Evolutionary conservation across 1,139 yeast genomes (phyloP).

Genomic region (Pichia kudriavzevii): DNA sequence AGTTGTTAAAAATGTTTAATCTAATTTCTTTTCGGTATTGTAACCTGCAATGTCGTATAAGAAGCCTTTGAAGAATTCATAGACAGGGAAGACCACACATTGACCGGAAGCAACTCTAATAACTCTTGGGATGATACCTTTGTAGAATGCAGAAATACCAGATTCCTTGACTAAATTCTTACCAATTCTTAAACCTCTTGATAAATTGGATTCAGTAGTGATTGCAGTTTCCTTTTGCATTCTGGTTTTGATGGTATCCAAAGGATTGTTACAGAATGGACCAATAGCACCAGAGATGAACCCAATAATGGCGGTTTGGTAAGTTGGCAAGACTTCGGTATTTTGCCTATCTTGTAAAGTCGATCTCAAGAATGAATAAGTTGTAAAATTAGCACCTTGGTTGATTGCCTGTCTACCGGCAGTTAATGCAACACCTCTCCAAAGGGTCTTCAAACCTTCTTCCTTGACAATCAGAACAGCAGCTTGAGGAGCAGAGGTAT

Average conservation of each 20-base stretch:
- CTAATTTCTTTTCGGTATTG: slow-evolving; percentile 18
- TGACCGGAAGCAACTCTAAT: slow-evolving; percentile 99
- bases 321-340: slow-evolving; percentile 66
- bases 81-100: slow-evolving; percentile 95
- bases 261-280: slow-evolving; percentile 94
- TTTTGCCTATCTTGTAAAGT: slow-evolving; percentile 60
- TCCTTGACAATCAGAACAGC: slow-evolving; percentile 76
- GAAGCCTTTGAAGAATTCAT: slow-evolving; percentile 74
- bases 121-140: slow-evolving; percentile 97
- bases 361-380: slow-evolving; percentile 78
- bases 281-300: slow-evolving; percentile 94
- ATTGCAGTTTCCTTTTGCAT: slow-evolving; percentile 81
- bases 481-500: slow-evolving; percentile 90
- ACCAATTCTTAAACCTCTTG: slow-evolving; percentile 76
- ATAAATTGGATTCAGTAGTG: slow-evolving; percentile 61
- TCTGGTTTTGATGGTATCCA: slow-evolving; percentile 95
- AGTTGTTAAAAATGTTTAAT: no score
- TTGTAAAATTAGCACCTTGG: slow-evolving; percentile 98
- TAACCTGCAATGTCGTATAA: slow-evolving; percentile 45
- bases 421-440: slow-evolving; percentile 91
- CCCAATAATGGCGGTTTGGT: slow-evolving; percentile 92
- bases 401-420: slow-evolving; percentile 98
- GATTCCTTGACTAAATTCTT: slow-evolving; percentile 78
- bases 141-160: slow-evolving; percentile 80
- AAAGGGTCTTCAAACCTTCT: slow-evolving; percentile 84